Percentiles rank a stretch among this genome's conserved stretches.
phyloP scores from a whole-genome alignment of 495 filamentous ascomycete genomes.

The Chlorociboria aeruginascens region DNA sequence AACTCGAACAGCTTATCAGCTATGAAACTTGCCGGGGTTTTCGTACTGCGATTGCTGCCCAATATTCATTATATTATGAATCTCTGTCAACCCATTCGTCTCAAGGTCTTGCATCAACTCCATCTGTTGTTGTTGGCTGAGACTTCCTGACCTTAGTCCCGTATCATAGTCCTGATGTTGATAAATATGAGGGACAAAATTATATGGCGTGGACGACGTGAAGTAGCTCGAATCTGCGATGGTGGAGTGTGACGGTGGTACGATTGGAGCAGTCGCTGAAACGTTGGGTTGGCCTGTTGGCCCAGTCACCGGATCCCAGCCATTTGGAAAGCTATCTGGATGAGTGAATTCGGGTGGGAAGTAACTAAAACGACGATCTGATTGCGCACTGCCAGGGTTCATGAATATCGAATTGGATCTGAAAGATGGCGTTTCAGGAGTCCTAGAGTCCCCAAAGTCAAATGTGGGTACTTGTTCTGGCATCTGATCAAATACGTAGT shows the following conservation, averaged over 20 bases:
- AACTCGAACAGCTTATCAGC: slow-evolving; percentile 1
- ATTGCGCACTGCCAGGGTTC: slow-evolving; percentile 27
- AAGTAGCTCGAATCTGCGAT: slow-evolving; percentile 17
- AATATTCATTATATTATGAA: slow-evolving; percentile 45
- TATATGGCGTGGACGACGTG: slow-evolving; percentile 11
- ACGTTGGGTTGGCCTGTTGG: slow-evolving; percentile 14
- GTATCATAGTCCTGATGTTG: slow-evolving; percentile 10
- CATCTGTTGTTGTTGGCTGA: slow-evolving; percentile 59
- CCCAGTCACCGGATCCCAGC: slow-evolving; percentile 17
- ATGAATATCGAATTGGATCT: slow-evolving; percentile 44
- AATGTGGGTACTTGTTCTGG: slow-evolving; percentile 26
- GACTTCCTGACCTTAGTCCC: slow-evolving; percentile 39
- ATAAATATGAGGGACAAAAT: slow-evolving; percentile 10
- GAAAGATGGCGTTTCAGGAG: slow-evolving; percentile 31
- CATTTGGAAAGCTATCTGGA: slow-evolving; percentile 10
- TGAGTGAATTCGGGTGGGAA: slow-evolving; percentile 33
- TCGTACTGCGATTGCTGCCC: slow-evolving; percentile 12
- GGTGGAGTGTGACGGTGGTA: background rate
- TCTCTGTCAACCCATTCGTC: slow-evolving; percentile 49
- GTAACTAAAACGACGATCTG: slow-evolving; percentile 39
- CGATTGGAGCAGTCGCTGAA: slow-evolving; percentile 10
- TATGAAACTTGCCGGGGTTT: slow-evolving; percentile 11
- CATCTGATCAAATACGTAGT: slow-evolving; percentile 35
- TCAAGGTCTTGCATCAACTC: slow-evolving; percentile 58
- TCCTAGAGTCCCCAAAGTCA: slow-evolving; percentile 4